phyloP scores from a whole-genome alignment of 306 rosid species.

The Luffa acutangula region DNA sequence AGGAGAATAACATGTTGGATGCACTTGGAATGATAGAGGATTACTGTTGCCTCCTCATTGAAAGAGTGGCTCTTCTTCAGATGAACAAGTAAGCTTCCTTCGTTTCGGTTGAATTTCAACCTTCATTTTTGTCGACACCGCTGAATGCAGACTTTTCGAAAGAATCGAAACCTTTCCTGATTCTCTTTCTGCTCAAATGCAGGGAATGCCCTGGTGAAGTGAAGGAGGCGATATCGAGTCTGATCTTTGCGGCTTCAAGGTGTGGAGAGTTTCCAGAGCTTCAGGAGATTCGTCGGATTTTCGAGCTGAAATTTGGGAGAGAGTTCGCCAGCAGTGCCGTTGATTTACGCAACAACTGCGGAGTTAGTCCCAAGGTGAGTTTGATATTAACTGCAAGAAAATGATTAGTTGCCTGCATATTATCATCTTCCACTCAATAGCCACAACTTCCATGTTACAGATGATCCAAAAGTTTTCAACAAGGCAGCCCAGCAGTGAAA shows the following conservation, averaged over 20 bases:
- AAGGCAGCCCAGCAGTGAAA: conserved; percentile 48
- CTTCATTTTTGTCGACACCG: not conserved
- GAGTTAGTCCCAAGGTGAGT: conserved; percentile 51
- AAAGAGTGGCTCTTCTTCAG: conserved; percentile 64
- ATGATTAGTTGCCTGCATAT: not conserved
- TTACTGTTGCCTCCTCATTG: conserved; percentile 52
- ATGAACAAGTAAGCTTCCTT: conserved; percentile 44
- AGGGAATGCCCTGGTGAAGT: conserved; percentile 82
- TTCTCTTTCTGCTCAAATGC: not conserved
- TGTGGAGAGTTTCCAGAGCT: conserved; percentile 97
- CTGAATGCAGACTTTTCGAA: not conserved
- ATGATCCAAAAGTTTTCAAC: conserved; percentile 64
- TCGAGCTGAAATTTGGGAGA: conserved; percentile 56
- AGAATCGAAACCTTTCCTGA: not conserved
- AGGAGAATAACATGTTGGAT: conserved; percentile 74
- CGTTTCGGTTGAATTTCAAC: not conserved
- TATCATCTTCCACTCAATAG: not conserved
- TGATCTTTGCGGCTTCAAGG: conserved; percentile 68
- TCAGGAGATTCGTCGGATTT: conserved; percentile 57
- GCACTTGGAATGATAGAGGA: conserved; percentile 62
- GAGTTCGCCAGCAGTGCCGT: conserved; percentile 52
- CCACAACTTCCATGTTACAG: conserved; percentile 22
- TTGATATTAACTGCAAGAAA: not conserved
- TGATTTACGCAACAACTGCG: conserved; percentile 64
- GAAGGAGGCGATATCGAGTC: conserved; percentile 55